Percentiles rank a stretch among this genome's conserved stretches.
Evolutionary conservation across 192 early-diverging fungal genomes (phyloP).

Genomic region (Phycomyces blakesleeanus): DNA sequence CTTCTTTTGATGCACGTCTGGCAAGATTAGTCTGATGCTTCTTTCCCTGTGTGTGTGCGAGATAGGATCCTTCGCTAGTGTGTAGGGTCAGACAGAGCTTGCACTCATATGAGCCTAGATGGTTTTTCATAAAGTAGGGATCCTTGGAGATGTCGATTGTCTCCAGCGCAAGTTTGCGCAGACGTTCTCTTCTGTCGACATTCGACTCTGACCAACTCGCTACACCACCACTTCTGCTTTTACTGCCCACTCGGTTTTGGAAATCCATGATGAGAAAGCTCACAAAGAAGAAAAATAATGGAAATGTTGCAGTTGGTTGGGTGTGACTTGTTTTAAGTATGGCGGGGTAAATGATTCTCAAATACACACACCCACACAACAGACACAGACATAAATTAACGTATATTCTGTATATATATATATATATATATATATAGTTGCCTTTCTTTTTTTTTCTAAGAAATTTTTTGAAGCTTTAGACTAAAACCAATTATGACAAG

Average conservation of each 20-base stretch:
- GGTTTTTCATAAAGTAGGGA: conserved; percentile 97
- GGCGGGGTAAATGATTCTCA: no score
- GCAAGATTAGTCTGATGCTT: conserved; percentile 96
- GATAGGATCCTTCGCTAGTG: conserved; percentile 91
- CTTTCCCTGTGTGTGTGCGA: conserved; percentile 97
- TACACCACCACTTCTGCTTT: conserved; percentile 84
- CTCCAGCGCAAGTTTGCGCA: conserved; percentile 91
- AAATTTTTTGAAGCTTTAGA: no score
- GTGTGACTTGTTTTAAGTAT: no score
- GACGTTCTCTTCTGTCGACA: conserved; percentile 90
- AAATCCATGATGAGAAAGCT: conserved; percentile 52
- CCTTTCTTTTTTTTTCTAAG: no score
- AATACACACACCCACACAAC: no score
- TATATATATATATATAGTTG: no score
- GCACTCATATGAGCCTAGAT: conserved; percentile 78
- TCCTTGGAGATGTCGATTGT: conserved; percentile 95
- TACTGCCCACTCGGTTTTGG: conserved; percentile 90
- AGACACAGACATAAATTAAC: no score
- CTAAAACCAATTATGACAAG: no score
- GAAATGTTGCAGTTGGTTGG: no score
- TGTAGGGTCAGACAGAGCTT: conserved; percentile 82
- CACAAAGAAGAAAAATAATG: conserved; percentile 6
- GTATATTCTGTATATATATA: no score
- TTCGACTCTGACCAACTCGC: conserved; percentile 81
- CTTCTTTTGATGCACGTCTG: conserved; percentile 83